Base-by-base conservation (phyloP, 148 eudicot species). In the Nepenthes gracilis region DNA sequence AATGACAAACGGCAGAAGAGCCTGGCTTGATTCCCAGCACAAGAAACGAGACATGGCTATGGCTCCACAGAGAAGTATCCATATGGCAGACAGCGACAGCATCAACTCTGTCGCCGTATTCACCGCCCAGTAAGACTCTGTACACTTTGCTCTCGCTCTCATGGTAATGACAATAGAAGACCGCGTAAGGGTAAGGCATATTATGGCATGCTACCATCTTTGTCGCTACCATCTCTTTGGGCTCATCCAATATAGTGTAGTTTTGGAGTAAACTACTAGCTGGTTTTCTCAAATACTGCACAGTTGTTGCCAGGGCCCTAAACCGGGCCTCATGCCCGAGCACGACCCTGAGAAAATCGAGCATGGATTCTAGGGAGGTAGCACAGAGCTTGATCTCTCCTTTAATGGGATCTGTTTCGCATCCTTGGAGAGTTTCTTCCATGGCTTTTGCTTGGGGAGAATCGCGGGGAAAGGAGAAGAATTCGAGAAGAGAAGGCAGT, bases 131-230 rank as follows among this genome's bases (percentile, higher is more conserved):
- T 15, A 59, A 48, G 35, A 82, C 79, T 57, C 58, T 59, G 51
- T 62, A 82, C 36, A 79, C 65, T 59, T 45, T 77, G 59, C 75
- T 80, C 35, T 67, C 70, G 37, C 78, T 76, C 54, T 64, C 67
- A 55, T 73, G 83, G 67, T 79, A 66, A 58, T 85, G 92, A 45
- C 92, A 85, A 43, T 85, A 85, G 53, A 71, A 80, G 36, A 85
- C 71, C 4, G 78, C 68, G 56, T 82, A 85, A 13, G 92, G 81
- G 63, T 82, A 85, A n/a, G 92, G 87, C 81, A 82, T 65, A 9
- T 80, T 65, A 50, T 85, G 92, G 58, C 92, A 85, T 35, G 81
- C 79, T 52, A 85, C 78, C 56, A 66, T 58, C 33, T 74, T 82
- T 7, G 81, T 71, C 1, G 83, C 77, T 5, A 33, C 8, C 1